phyloP scores from a whole-genome alignment of 1,139 yeast genomes.

The Blastobotrys arbuscula region DNA sequence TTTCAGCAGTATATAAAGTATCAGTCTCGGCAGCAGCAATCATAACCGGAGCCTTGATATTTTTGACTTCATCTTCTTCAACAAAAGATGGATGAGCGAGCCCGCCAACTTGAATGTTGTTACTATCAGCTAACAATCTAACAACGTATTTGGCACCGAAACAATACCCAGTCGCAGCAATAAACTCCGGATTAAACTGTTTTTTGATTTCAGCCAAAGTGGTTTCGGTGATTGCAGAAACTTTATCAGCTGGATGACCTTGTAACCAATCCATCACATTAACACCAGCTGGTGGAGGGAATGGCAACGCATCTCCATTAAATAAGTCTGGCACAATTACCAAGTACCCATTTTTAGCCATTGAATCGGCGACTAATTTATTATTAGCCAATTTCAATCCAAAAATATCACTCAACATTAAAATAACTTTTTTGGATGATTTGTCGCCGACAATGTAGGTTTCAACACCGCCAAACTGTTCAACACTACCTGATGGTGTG shows the following conservation, averaged over 20 bases:
- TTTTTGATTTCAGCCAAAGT: slow-evolving; percentile 43
- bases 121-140: slow-evolving; percentile 46
- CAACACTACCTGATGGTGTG: slow-evolving; percentile 40
- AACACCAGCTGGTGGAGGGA: slow-evolving; percentile 25
- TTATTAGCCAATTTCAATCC: slow-evolving; percentile 57
- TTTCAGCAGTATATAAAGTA: slow-evolving; percentile 52
- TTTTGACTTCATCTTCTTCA: slow-evolving; percentile 54
- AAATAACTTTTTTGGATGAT: slow-evolving; percentile 43
- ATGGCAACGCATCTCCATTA: slow-evolving; percentile 44
- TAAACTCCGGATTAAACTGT: slow-evolving; percentile 45
- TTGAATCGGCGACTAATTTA: slow-evolving; percentile 61
- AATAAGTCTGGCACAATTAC: slow-evolving; percentile 74
- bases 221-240: slow-evolving; percentile 39
- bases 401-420: slow-evolving; percentile 61
- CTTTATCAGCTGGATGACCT: slow-evolving; percentile 46
- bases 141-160: slow-evolving; percentile 72
- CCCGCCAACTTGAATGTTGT: slow-evolving; percentile 54
- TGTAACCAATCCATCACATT: slow-evolving; percentile 47
- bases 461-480: slow-evolving; percentile 42
- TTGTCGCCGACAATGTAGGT: slow-evolving; percentile 54
- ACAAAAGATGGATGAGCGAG: slow-evolving; percentile 79
- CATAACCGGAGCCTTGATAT: slow-evolving; percentile 53
- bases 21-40: slow-evolving; percentile 74
- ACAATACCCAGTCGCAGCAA: slow-evolving; percentile 73
- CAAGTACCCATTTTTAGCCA: slow-evolving; percentile 57